These are phyloP conservation scores for Amaranthus palmeri DNA, from an alignment of 148 eudicot species.

Conservation along the genomic window DNA sequence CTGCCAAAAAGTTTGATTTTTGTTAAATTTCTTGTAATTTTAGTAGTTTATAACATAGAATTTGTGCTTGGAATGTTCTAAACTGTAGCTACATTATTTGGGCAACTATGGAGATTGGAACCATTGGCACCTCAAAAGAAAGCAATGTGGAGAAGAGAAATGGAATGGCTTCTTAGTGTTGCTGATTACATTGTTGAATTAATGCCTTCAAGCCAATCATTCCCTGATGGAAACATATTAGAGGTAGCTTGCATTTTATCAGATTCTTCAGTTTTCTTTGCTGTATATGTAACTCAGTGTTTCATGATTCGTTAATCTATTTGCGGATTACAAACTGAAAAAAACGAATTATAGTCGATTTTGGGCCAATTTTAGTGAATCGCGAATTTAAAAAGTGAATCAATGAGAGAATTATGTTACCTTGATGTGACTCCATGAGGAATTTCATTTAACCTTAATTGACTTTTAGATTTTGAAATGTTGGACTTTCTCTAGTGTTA, in stretches of 20 bases:
- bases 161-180: conserved; percentile 61
- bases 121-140: conserved; percentile 49
- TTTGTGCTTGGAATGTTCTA: background rate
- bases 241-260: conserved; percentile 34
- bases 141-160: conserved; percentile 59
- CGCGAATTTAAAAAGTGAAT: too few species aligned
- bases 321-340: too few species aligned
- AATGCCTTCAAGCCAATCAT: conserved; percentile 48
- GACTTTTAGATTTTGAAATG: too few species aligned
- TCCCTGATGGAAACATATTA: conserved; percentile 46
- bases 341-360: too few species aligned
- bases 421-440: too few species aligned
- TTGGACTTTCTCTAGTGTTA: too few species aligned
- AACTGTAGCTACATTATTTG: conserved; percentile 56
- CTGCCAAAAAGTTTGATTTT: background rate
- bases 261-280: background rate
- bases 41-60: background rate
- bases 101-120: conserved; percentile 61
- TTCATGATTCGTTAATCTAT: background rate
- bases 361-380: too few species aligned
- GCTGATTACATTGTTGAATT: conserved; percentile 61
- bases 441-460: too few species aligned
- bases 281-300: background rate
- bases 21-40: background rate
- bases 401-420: too few species aligned